These are phyloP conservation scores for Aureobasidium sp. DNA, from an alignment of 2,329 filamentous ascomycete genomes.

Conservation along the genomic window DNA sequence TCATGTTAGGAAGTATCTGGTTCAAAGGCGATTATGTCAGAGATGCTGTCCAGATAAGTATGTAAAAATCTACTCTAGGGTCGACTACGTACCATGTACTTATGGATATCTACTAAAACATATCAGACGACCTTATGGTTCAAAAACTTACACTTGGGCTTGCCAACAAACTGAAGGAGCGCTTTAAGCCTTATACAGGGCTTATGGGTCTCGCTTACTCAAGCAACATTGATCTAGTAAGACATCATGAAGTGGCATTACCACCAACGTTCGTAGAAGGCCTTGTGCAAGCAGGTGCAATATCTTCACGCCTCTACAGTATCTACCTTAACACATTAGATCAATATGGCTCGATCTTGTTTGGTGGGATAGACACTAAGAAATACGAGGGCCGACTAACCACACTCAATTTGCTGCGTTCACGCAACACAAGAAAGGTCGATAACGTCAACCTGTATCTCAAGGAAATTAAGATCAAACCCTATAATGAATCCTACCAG, in stretches of 20 bases:
- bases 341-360: slow-evolving; percentile 27
- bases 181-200: slow-evolving; percentile 18
- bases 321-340: slow-evolving; percentile 27
- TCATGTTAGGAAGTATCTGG: background rate
- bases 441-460: background rate
- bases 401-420: slow-evolving; percentile 19
- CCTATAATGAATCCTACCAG: background rate
- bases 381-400: slow-evolving; percentile 26
- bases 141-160: slow-evolving; percentile 27
- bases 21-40: background rate
- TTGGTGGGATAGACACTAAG: slow-evolving; percentile 29
- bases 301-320: slow-evolving; percentile 27
- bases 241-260: background rate
- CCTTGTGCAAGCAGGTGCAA: slow-evolving; percentile 25
- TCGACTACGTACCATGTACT: background rate
- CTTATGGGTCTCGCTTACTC: slow-evolving; percentile 30
- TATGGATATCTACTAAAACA: background rate
- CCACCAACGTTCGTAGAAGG: slow-evolving; percentile 28
- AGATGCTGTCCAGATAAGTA: background rate
- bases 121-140: slow-evolving; percentile 23
- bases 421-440: background rate
- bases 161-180: slow-evolving; percentile 20
- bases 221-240: slow-evolving; percentile 20
- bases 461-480: background rate
- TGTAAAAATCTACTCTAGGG: background rate